Percentiles rank a stretch among this genome's conserved stretches.
These are phyloP conservation scores for Capsicum rhomboideum DNA, from an alignment of 257 asterid species.

Conservation along the genomic window DNA sequence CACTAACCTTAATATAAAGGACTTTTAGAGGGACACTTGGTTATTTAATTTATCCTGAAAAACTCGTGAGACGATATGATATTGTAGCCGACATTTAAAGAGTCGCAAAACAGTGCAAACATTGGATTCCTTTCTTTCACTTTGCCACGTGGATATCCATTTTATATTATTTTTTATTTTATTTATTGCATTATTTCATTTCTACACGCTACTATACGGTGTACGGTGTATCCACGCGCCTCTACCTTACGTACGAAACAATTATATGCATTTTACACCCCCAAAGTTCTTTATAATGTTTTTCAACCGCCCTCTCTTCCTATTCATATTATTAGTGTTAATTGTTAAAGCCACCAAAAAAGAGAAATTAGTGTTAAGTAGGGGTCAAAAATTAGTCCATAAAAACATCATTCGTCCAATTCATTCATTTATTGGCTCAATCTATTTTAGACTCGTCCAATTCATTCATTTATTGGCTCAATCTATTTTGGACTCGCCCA, in stretches of 20 bases:
- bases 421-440: no score
- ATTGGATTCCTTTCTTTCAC: slow-evolving; percentile 14
- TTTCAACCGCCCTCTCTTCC: background rate
- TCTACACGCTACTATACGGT: background rate
- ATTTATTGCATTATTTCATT: background rate
- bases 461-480: no score
- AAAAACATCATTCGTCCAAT: no score
- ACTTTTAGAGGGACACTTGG: no score
- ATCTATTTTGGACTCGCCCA: no score
- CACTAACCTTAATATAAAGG: no score
- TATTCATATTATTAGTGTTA: no score
- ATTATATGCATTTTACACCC: background rate
- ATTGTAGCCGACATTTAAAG: background rate
- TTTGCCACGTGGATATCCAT: slow-evolving; percentile 4
- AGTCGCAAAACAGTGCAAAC: slow-evolving; percentile 5
- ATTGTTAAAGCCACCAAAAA: no score
- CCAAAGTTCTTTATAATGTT: background rate
- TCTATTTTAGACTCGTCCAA: no score
- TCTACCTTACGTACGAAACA: background rate
- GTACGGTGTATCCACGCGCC: slow-evolving; percentile 9
- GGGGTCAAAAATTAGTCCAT: no score
- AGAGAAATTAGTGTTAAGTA: no score
- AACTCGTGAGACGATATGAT: background rate
- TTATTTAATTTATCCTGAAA: background rate
- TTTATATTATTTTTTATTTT: background rate